phyloP scores from a whole-genome alignment of 495 filamentous ascomycete genomes.

The Neurospora hispaniola region DNA sequence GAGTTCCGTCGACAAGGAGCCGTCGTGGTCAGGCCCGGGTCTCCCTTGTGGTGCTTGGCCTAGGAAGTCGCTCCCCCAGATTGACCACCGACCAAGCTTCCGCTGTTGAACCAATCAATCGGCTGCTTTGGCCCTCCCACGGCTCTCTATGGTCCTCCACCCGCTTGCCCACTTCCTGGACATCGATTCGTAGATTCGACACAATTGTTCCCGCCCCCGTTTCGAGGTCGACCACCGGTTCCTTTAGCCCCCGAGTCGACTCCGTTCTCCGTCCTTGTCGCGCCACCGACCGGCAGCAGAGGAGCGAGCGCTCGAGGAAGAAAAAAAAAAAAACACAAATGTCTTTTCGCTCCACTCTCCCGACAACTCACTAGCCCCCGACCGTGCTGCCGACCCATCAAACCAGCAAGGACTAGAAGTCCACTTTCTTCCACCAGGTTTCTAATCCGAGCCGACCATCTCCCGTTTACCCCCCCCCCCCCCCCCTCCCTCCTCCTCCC shows the following conservation, averaged over 20 bases:
- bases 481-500: background rate
- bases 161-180: background rate
- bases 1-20: background rate
- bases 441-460: background rate
- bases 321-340: conserved; percentile 16
- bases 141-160: background rate
- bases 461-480: background rate
- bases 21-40: background rate
- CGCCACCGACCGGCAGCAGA: conserved; percentile 14
- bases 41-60: background rate
- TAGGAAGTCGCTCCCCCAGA: background rate
- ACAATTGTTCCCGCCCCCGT: background rate
- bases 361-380: background rate
- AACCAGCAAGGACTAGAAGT: background rate
- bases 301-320: background rate
- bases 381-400: background rate
- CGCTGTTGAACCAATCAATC: background rate
- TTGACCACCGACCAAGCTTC: background rate
- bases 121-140: background rate
- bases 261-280: conserved; percentile 7
- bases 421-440: background rate
- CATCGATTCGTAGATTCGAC: background rate
- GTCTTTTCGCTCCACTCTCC: background rate
- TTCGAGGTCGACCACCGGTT: background rate
- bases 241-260: conserved; percentile 14